Evolutionary conservation across 2,329 filamentous ascomycete genomes (phyloP).

Genomic region (Fusarium euwallaceae): DNA sequence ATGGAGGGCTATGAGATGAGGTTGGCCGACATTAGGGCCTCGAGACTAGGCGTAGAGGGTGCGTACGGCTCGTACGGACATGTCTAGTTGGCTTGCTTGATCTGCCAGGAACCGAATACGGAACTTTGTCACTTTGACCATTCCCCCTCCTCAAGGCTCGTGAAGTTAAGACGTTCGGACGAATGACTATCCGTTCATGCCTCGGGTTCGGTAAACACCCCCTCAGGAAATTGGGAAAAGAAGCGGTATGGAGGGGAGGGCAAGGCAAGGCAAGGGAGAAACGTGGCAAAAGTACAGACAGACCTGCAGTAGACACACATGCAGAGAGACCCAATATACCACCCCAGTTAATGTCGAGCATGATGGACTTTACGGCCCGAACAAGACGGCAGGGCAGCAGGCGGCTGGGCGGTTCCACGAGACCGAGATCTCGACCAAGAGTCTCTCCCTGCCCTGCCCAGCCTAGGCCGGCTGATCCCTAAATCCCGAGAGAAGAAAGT

Average conservation of each 20-base stretch:
- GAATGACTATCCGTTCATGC: background rate
- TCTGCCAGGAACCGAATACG: conserved; percentile 5
- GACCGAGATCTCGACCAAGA: conserved; percentile 23
- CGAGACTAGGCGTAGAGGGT: conserved; percentile 17
- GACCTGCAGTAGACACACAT: background rate
- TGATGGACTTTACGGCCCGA: conserved; percentile 40
- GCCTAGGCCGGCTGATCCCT: conserved; percentile 29
- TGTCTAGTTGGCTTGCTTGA: conserved; percentile 20
- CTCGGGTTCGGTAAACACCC: background rate
- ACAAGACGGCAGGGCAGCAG: conserved; percentile 33
- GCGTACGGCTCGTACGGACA: background rate
- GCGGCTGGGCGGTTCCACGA: conserved; percentile 22
- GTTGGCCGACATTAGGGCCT: conserved; percentile 37
- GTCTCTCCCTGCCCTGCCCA: background rate
- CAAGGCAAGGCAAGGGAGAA: background rate
- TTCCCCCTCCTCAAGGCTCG: background rate
- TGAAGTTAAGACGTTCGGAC: background rate
- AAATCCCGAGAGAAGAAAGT: conserved; percentile 27
- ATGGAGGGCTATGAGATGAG: conserved; percentile 27
- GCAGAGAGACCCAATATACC: conserved; percentile 16
- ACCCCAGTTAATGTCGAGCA: conserved; percentile 26
- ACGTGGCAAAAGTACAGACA: conserved; percentile 1
- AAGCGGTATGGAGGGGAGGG: background rate
- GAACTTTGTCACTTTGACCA: background rate
- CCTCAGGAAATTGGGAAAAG: background rate